These are phyloP conservation scores for Scleromitrula shiraiana DNA, from an alignment of 2,329 filamentous ascomycete genomes.

Conservation along the genomic window DNA sequence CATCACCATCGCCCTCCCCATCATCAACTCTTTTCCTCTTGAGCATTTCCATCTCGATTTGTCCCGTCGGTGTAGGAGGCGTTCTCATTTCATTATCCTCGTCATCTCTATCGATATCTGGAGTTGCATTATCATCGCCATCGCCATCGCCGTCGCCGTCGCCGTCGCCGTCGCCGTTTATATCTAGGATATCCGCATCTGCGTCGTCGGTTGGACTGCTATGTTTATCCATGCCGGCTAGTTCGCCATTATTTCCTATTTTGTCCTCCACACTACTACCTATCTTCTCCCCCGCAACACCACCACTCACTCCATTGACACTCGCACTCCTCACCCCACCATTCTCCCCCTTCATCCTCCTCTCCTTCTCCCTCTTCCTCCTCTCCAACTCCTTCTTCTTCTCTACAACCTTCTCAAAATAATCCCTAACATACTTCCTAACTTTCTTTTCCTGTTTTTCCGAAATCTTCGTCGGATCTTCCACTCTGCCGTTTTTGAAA, in stretches of 20 bases:
- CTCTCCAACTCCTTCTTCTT: constrained; percentile 67
- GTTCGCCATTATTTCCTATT: no score
- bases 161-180: no score
- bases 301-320: constrained; percentile 10
- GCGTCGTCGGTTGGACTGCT: constrained; percentile 29
- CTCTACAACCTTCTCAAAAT: constrained; percentile 74
- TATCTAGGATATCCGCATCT: constrained; percentile 29
- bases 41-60: constrained; percentile 25
- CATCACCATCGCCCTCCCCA: constrained; percentile 31
- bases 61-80: constrained; percentile 5
- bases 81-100: constrained; percentile 12
- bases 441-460: constrained; percentile 75
- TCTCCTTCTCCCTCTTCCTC: constrained; percentile 46
- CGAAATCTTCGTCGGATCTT: constrained; percentile 68
- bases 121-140: no score
- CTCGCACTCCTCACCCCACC: constrained; percentile 12
- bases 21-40: constrained; percentile 57
- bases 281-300: background rate
- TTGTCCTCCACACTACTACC: no score
- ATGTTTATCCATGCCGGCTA: no score
- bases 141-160: no score
- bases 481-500: constrained; percentile 82
- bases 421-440: constrained; percentile 76
- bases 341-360: background rate
- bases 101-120: no score